These are phyloP conservation scores for Phytomonas sp. DNA, from an alignment of 208 protist species.

Conservation along the genomic window DNA sequence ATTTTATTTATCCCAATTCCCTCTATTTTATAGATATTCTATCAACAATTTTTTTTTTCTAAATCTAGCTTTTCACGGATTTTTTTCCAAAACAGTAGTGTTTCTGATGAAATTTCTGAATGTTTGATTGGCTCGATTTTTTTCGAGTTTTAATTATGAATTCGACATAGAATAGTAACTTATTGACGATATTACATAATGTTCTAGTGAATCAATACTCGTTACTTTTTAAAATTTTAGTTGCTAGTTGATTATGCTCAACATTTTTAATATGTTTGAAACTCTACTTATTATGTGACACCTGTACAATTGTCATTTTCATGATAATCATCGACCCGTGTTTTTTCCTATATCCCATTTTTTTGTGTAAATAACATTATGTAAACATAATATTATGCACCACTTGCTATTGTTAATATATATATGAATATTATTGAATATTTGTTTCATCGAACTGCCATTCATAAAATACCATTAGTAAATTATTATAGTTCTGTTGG, in stretches of 20 bases:
- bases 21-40: constrained; percentile 5
- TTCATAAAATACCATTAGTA: not conserved
- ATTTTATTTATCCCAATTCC: not conserved
- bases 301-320: not conserved
- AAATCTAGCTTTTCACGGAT: not conserved
- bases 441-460: not conserved
- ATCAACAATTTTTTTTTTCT: not conserved
- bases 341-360: constrained; percentile 2
- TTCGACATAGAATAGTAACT: not conserved
- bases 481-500: not conserved
- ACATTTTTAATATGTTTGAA: constrained; percentile 3
- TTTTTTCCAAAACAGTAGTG: constrained; percentile 1
- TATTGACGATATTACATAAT: not conserved
- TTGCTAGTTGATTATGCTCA: not conserved
- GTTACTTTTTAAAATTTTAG: not conserved
- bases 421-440: not conserved
- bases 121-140: not conserved
- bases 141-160: not conserved
- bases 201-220: constrained; percentile 2
- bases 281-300: not conserved
- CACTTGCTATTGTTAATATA: constrained; percentile 1
- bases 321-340: constrained; percentile 1
- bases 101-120: not conserved
- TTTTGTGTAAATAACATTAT: not conserved
- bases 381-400: not conserved